Evolutionary conservation across 768 basidiomycete species (phyloP), one percentile per base, ranked within the genome.

Genomic region (Crucibulum laeve): DNA sequence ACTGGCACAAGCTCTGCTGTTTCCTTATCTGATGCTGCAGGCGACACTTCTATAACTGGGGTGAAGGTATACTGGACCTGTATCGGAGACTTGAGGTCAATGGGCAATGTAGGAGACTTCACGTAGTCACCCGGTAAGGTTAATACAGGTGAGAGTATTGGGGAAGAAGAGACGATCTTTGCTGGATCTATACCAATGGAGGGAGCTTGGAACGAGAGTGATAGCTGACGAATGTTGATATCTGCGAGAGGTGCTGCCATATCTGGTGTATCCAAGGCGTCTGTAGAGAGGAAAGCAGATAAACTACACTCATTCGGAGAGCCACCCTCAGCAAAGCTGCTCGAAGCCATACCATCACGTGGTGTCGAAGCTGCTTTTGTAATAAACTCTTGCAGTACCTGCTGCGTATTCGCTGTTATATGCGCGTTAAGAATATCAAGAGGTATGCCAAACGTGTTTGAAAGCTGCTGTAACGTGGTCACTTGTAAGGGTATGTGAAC

Each of bases 341-440:
- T 19, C 30, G 18, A n/a, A n/a, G n/a, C n/a, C n/a, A n/a, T n/a
- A 36, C 45, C 23, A 14, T 28, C 35, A 42, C 30, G 40, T 18
- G 17, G 33, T 24, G 23, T 28, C 19, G 30, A 8, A 45, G 25
- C 17, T 33, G 43, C 19, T 49, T 42, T 36, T n/a, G 41, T 44
- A 3, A 53, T 48, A 47, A 66, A 53, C 25, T 55, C 52, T 38
- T 55, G 54, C 23, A 67, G 53, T 18, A 67, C 60, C n/a, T 56
- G 50, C 24, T 66, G 57, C 19, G 64, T 64, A 6, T 63, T 60
- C 17, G 61, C 59, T 8, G 68, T 62, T 13, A 69, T 55, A n/a
- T 65, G 63, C 17, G 58, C 56, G 19, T 61, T 62, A 35, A 69
- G 55, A 24, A 60, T 52, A 21, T 63, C 55, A 2, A 64, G 49